These are phyloP conservation scores for Tetramitus jugosus DNA, from an alignment of 208 protist genomes.

Conservation along the genomic window DNA sequence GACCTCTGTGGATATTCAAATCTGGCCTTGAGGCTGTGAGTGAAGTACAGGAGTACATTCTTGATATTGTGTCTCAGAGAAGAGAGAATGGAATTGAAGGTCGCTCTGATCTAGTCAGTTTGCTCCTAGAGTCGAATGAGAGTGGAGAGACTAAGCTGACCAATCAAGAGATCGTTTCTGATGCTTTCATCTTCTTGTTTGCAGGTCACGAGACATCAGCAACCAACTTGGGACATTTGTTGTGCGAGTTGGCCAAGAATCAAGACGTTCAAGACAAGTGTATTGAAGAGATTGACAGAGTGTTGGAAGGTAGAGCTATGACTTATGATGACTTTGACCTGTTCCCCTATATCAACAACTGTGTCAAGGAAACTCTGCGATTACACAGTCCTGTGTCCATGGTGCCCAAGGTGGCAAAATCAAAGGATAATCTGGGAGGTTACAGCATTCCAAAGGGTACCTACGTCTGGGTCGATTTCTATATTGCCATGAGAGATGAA, in stretches of 20 bases:
- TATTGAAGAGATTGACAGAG: not conserved
- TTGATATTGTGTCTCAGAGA: not conserved
- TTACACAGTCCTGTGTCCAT: not conserved
- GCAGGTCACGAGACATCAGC: not conserved
- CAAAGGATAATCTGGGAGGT: not conserved
- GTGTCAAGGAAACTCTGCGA: constrained; percentile 14
- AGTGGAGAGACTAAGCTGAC: not conserved
- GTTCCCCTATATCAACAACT: not conserved
- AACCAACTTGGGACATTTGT: not conserved
- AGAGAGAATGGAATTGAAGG: not conserved
- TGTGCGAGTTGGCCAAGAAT: not conserved
- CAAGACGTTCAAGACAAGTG: not conserved
- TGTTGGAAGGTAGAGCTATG: not conserved
- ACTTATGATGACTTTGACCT: constrained; percentile 13
- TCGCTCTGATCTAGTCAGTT: not conserved
- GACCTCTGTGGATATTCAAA: not conserved
- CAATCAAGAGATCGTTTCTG: not conserved
- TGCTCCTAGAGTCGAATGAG: not conserved
- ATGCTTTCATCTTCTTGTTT: not conserved
- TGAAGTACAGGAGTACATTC: not conserved
- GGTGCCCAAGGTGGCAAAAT: not conserved
- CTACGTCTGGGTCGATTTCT: not conserved
- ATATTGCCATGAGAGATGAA: not conserved
- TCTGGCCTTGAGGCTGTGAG: not conserved
- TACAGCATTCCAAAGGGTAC: constrained; percentile 6